Conservation (phyloP, 2,329 filamentous ascomycete species). For the Stagonosporopsis cucurbitacearum region DNA sequence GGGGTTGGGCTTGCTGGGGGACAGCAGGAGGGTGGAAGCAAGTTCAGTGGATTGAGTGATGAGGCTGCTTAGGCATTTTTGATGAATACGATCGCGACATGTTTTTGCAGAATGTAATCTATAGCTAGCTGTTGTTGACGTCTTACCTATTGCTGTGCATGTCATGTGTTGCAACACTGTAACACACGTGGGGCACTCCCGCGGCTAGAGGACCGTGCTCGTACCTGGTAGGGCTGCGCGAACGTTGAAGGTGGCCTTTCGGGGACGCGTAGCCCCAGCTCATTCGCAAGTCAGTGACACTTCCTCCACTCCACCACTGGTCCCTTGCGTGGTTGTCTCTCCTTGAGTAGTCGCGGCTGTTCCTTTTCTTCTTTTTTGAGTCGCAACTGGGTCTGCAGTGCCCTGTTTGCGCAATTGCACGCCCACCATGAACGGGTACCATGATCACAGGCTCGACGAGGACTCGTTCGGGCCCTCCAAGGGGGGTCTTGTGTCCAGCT, state of each 20-base stretch:
- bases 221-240: conserved; percentile 15
- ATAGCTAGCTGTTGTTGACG: not conserved
- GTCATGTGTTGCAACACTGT: not conserved
- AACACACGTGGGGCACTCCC: conserved; percentile 11
- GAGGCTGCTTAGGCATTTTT: not conserved
- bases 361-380: conserved; percentile 3
- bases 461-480: conserved; percentile 78
- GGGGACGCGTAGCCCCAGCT: conserved; percentile 18
- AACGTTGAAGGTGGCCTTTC: conserved; percentile 46
- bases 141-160: not conserved
- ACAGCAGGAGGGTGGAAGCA: conserved; percentile 26
- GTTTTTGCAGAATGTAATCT: not conserved
- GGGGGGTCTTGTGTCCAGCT: conserved; percentile 69
- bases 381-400: conserved; percentile 38
- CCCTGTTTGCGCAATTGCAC: conserved; percentile 28
- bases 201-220: conserved; percentile 9
- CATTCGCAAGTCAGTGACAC: conserved; percentile 10
- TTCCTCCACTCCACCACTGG: conserved; percentile 16
- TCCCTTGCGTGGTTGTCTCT: conserved; percentile 17
- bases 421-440: conserved; percentile 76
- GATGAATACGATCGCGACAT: not conserved
- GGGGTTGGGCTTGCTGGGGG: conserved; percentile 34
- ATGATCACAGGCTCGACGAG: conserved; percentile 71
- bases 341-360: not conserved
- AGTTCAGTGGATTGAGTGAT: conserved; percentile 31